Conservation (phyloP, 2,329 filamentous ascomycete genomes). For the Arthrobotrys musiformis region DNA sequence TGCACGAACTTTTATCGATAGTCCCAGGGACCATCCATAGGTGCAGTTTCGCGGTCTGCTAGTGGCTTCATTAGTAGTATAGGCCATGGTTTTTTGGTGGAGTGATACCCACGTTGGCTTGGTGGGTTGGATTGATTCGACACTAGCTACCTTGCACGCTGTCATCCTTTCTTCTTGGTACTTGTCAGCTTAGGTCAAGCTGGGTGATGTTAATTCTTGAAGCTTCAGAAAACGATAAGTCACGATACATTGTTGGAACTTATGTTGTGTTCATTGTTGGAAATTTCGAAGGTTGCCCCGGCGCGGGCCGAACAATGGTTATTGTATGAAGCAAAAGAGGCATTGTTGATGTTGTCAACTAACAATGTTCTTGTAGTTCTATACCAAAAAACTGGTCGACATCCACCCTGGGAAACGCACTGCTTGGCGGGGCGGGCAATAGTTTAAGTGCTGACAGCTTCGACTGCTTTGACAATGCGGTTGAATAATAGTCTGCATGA, state of each 20-base stretch:
- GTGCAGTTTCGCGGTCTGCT: slow-evolving; percentile 14
- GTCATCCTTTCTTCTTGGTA: background rate
- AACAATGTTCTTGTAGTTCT: background rate
- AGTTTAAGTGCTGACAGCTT: slow-evolving; percentile 33
- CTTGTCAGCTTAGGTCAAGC: background rate
- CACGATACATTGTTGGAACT: background rate
- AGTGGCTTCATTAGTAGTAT: slow-evolving; percentile 10
- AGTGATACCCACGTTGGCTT: slow-evolving; percentile 15
- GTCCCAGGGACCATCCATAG: slow-evolving; percentile 3
- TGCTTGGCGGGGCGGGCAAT: background rate
- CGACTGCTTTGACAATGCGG: slow-evolving; percentile 24
- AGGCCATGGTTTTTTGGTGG: background rate
- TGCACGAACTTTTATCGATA: slow-evolving; percentile 16
- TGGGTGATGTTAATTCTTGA: background rate
- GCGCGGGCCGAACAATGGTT: background rate
- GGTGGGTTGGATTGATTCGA: background rate
- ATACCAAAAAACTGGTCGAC: background rate
- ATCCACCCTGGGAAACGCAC: background rate
- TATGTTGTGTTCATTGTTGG: too few species aligned
- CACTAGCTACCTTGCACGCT: background rate
- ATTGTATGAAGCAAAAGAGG: background rate
- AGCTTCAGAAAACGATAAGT: background rate
- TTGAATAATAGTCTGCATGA: slow-evolving; percentile 13
- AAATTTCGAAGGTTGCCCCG: background rate
- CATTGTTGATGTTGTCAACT: too few species aligned